A percentile compares a stretch with the other conserved stretches of the same genome.
These are phyloP conservation scores for Ophiostoma angusticollis DNA, from an alignment of 2,329 filamentous ascomycete genomes.

Conservation along the genomic window DNA sequence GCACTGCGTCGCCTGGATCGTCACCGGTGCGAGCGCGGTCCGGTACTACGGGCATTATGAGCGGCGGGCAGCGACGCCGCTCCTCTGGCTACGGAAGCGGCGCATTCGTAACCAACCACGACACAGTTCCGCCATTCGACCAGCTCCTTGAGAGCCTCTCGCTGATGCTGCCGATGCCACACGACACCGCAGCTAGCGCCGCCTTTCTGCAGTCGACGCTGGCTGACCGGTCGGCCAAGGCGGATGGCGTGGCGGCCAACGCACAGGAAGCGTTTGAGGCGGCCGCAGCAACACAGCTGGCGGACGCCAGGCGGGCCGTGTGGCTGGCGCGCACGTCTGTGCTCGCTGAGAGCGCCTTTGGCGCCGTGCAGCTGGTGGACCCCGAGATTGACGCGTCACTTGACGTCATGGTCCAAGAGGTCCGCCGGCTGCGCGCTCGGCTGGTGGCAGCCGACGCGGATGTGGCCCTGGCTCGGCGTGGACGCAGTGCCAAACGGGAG, in stretches of 20 bases:
- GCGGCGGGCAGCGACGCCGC: slow-evolving; percentile 18
- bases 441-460: slow-evolving; percentile 26
- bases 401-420: slow-evolving; percentile 31
- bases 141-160: slow-evolving; percentile 36
- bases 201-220: slow-evolving; percentile 21
- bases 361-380: slow-evolving; percentile 36
- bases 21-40: slow-evolving; percentile 25
- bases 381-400: slow-evolving; percentile 39
- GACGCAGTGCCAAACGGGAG: slow-evolving; percentile 34
- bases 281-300: slow-evolving; percentile 27
- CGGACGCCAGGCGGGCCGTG: slow-evolving; percentile 35
- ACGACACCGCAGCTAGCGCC: slow-evolving; percentile 13
- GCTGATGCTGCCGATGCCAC: slow-evolving; percentile 27
- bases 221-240: slow-evolving; percentile 29
- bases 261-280: slow-evolving; percentile 39
- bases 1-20: slow-evolving; percentile 15
- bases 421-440: slow-evolving; percentile 26
- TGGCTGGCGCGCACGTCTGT: slow-evolving; percentile 38
- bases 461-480: slow-evolving; percentile 22
- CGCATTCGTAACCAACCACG: slow-evolving; percentile 20
- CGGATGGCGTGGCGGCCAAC: slow-evolving; percentile 29
- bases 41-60: slow-evolving; percentile 10
- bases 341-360: slow-evolving; percentile 38
- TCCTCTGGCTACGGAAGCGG: slow-evolving; percentile 20
- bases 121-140: slow-evolving; percentile 30